Conservation (phyloP, 495 filamentous ascomycete species). For the Xeromyces bisporus region DNA sequence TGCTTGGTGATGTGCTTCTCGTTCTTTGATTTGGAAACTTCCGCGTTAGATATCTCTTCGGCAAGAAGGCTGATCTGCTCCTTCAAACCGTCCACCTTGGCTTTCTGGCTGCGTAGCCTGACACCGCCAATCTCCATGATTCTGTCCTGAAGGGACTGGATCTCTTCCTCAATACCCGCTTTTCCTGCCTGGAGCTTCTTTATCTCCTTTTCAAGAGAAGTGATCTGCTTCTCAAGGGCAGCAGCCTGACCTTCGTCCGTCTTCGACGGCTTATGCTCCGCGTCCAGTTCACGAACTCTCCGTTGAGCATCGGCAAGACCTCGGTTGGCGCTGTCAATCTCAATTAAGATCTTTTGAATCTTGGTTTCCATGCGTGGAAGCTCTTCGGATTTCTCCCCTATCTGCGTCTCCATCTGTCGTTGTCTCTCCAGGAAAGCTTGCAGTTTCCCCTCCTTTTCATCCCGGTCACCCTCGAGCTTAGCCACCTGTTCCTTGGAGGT, state of each 20-base stretch:
- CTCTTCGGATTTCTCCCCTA: slow-evolving; percentile 59
- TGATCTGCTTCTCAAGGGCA: slow-evolving; percentile 58
- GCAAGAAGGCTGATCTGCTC: slow-evolving; percentile 67
- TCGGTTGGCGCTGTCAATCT: slow-evolving; percentile 69
- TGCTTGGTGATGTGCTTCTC: slow-evolving; percentile 84
- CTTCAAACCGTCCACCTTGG: slow-evolving; percentile 81
- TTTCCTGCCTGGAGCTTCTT: slow-evolving; percentile 67
- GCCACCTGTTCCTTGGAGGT: slow-evolving; percentile 71
- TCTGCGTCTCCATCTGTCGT: slow-evolving; percentile 51
- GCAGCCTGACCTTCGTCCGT: slow-evolving; percentile 53
- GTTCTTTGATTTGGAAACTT: slow-evolving; percentile 72
- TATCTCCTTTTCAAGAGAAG: slow-evolving; percentile 57
- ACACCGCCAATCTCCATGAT: slow-evolving; percentile 98
- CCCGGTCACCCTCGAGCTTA: slow-evolving; percentile 73
- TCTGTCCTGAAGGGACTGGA: slow-evolving; percentile 78
- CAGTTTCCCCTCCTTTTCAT: slow-evolving; percentile 64
- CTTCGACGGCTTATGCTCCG: slow-evolving; percentile 62
- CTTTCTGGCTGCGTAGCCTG: slow-evolving; percentile 72
- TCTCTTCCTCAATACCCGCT: slow-evolving; percentile 73
- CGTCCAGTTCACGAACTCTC: slow-evolving; percentile 63
- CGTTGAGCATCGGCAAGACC: slow-evolving; percentile 74
- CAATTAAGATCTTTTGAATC: slow-evolving; percentile 81
- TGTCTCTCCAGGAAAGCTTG: slow-evolving; percentile 66
- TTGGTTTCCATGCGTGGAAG: slow-evolving; percentile 75
- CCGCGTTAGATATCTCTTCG: slow-evolving; percentile 67